Base-by-base conservation (phyloP, 73 alveolate species). In the Paraurostyla sp. region DNA sequence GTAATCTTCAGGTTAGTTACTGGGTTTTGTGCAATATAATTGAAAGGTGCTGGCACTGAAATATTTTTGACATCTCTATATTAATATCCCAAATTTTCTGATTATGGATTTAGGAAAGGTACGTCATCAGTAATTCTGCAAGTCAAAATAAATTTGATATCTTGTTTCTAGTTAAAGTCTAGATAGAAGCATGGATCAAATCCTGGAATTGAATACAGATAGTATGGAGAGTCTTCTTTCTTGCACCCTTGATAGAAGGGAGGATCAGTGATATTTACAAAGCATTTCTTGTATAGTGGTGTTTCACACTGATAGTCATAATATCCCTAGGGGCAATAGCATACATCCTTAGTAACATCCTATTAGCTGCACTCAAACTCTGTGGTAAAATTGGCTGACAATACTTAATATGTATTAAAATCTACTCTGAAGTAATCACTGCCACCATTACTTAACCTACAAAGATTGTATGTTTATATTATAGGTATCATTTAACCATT, bases 171-270 rank as follows among this genome's bases (percentile, higher is more conserved):
- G 3, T 11, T 30, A 49, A 75, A 75, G 32, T 75, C 75, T 23
- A 75, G 33, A 49, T 43, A 68, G 36, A 29, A 43, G 85, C 91
- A 82, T 2, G 91, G 91, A 38, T 82, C 91, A 43, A 36, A 59
- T 32, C 91, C 91, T 20, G 85, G 91, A 20, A 82, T 43, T 11
- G 91, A 82, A 40, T 82, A 82, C 54, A 62, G 35, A 65, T 82
- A 82, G 73, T 82, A 59, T 15, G 60, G 76, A 11, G 91, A 49
- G 51, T 82, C 91, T 62, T 43, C 85, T 32, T 56, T 80, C 13
- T 82, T 35, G 46, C 91, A 82, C 20, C 85, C 71, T 35, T 82
- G 29, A 43, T 82, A 82, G 11, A 82, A 29, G 36, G 91, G 91
- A 16, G 91, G 91, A 65, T 82, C 91, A 13, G 91, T 82, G 6